A percentile compares a stretch with the other conserved stretches of the same genome.
Evolutionary conservation across 306 rosid species (phyloP).

Genomic region (Castanospermum australe): DNA sequence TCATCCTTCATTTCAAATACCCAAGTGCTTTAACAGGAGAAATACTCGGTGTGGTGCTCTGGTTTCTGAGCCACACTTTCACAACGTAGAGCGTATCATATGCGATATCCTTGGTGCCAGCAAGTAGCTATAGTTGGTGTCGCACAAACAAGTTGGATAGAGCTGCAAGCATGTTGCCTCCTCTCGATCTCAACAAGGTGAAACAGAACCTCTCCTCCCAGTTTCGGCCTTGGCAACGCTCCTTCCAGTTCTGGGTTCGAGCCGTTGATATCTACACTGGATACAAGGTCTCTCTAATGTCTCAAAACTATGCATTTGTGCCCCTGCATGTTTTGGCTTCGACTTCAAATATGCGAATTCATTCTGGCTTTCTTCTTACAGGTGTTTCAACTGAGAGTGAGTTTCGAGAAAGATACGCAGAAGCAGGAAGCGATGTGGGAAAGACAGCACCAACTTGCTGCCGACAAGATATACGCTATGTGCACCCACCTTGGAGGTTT

Average conservation of each 20-base stretch:
- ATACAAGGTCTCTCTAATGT: constrained; percentile 77
- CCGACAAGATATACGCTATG: constrained; percentile 83
- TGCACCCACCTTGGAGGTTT: constrained; percentile 91
- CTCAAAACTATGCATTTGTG: not conserved
- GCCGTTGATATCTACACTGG: constrained; percentile 84
- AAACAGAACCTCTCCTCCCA: constrained; percentile 57
- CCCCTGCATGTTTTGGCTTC: constrained; percentile 1
- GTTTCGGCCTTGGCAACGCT: constrained; percentile 84
- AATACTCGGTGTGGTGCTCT: not conserved
- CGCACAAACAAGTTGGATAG: not conserved
- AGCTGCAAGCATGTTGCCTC: constrained; percentile 37
- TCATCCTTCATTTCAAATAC: not conserved
- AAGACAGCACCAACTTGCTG: constrained; percentile 82
- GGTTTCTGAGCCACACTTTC: constrained; percentile 1
- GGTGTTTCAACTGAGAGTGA: constrained; percentile 78
- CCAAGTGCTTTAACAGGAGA: not conserved
- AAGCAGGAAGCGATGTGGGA: constrained; percentile 96
- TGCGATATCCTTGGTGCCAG: not conserved
- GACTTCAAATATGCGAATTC: too few species aligned
- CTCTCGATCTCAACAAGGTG: constrained; percentile 52
- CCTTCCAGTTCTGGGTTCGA: constrained; percentile 89
- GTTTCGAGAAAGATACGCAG: constrained; percentile 72
- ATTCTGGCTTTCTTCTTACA: constrained; percentile 32
- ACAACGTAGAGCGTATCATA: not conserved
- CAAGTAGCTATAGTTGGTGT: not conserved